Percentiles rank a stretch among this genome's conserved stretches.
These are phyloP conservation scores for Fusarium temperatum DNA, from an alignment of 2,329 filamentous ascomycete genomes.

Conservation along the genomic window DNA sequence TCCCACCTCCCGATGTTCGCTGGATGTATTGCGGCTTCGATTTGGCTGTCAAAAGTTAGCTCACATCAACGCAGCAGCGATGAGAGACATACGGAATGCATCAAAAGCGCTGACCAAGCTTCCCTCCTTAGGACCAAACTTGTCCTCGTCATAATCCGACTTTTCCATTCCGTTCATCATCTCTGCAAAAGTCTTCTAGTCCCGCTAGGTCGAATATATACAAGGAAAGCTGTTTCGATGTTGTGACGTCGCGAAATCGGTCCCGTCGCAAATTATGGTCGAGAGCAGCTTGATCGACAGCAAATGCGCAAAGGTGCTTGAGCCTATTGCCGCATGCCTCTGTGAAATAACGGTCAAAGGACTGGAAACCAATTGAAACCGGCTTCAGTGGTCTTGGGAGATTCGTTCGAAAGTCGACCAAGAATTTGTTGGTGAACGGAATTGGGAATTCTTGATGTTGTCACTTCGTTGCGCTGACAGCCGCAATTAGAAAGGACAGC, in stretches of 20 bases:
- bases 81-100: constrained; percentile 80
- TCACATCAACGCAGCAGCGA: neutral
- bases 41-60: constrained; percentile 72
- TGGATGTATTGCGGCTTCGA: constrained; percentile 93
- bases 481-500: constrained; percentile 43
- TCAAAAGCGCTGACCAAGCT: constrained; percentile 86
- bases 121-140: constrained; percentile 77
- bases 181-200: constrained; percentile 9
- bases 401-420: constrained; percentile 7
- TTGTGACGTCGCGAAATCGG: neutral
- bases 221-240: neutral
- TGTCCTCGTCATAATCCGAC: constrained; percentile 74
- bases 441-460: constrained; percentile 24
- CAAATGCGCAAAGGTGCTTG: constrained; percentile 25
- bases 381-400: constrained; percentile 9
- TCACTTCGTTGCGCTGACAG: constrained; percentile 21
- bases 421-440: constrained; percentile 6
- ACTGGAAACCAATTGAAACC: constrained; percentile 22
- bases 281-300: constrained; percentile 25
- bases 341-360: neutral
- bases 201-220: constrained; percentile 28
- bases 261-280: constrained; percentile 27
- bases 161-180: constrained; percentile 83
- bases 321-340: constrained; percentile 37
- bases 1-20: constrained; percentile 84